Evolutionary conservation across 2,329 filamentous ascomycete species (phyloP).

Genomic region (Sporothrix protearum): DNA sequence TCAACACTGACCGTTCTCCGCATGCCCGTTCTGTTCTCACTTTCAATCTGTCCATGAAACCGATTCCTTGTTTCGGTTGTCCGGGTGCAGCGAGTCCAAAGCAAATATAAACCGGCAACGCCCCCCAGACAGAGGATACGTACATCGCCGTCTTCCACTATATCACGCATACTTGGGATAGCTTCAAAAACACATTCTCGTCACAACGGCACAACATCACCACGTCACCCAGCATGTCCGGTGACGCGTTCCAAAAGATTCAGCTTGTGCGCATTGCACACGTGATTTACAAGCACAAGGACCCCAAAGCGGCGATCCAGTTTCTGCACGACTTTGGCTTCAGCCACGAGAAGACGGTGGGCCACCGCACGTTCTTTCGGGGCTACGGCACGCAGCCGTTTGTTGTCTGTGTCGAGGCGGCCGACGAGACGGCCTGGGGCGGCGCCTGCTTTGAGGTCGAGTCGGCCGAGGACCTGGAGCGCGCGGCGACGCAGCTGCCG

Average conservation of each 20-base stretch:
- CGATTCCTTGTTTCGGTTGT: neutral
- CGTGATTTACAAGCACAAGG: conserved; percentile 47
- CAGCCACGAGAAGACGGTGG: conserved; percentile 38
- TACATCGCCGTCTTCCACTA: no score
- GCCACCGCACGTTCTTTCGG: conserved; percentile 53
- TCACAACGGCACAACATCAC: neutral
- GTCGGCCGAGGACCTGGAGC: conserved; percentile 51
- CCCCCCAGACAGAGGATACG: neutral
- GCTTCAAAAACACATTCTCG: neutral
- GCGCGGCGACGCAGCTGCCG: conserved; percentile 47
- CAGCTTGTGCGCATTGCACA: conserved; percentile 42
- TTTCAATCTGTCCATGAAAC: neutral
- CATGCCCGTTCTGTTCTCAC: neutral
- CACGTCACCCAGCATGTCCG: conserved; percentile 28
- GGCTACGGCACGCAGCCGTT: conserved; percentile 61
- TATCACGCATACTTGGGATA: neutral
- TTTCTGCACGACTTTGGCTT: conserved; percentile 52
- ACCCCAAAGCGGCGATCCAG: conserved; percentile 41
- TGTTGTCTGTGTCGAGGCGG: conserved; percentile 52
- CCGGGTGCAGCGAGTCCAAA: no score
- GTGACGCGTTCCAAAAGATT: conserved; percentile 34
- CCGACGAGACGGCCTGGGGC: conserved; percentile 49
- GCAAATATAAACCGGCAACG: neutral
- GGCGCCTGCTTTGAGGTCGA: conserved; percentile 58
- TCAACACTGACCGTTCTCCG: neutral